Evolutionary conservation across 2,329 filamentous ascomycete genomes (phyloP), one percentile per base, ranked within the genome.

Genomic region (Fusarium azukiicola): DNA sequence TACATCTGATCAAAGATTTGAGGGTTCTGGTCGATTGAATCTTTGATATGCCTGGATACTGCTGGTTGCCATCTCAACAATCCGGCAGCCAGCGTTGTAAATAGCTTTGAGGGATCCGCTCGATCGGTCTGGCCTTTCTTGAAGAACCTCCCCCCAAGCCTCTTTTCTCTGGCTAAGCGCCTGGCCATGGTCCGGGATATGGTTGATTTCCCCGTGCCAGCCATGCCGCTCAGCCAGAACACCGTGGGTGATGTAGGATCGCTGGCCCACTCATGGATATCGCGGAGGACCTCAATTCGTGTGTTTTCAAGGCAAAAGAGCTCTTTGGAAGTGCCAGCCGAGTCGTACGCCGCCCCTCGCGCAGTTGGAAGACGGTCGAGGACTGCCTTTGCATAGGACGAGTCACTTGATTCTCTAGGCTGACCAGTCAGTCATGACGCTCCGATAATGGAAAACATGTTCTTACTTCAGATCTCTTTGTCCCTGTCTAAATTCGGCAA

Each of bases 111-210:
- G 4, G 85, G 84, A 56, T 83, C 84, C 3, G 86, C 84, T 38
- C 87, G 84, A 74, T 90, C 87, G 6, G 78, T 81, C 66, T 88
- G 87, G 2, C 86, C 88, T 74, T 83, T 86, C 69, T 88, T 89
- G 46, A 78, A 76, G 23, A 78, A 78, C 52, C 70, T 78, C 23
- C 64, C 77, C 10, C 71, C 75, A 16, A 71, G 69, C 17, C 23
- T 36, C 6, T 64, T 32, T 1, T 6, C 6, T 17, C 50, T 7
- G 4, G 44, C 32, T 3, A 52, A 38, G 36, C 6, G 6, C 5
- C n/a, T 73, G 70, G 68, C 92, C 92, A 80, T 87, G 85, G 79
- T 88, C 84, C 86, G 83, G 27, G 73, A 49, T 46, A 69, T 69
- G 8, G 50, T 69, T 3, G 70, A 75, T n/a, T 73, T 73, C 12